Percentiles rank a stretch among this genome's conserved stretches.
phyloP scores from a whole-genome alignment of 768 basidiomycete genomes.

The Terana coerulea region DNA sequence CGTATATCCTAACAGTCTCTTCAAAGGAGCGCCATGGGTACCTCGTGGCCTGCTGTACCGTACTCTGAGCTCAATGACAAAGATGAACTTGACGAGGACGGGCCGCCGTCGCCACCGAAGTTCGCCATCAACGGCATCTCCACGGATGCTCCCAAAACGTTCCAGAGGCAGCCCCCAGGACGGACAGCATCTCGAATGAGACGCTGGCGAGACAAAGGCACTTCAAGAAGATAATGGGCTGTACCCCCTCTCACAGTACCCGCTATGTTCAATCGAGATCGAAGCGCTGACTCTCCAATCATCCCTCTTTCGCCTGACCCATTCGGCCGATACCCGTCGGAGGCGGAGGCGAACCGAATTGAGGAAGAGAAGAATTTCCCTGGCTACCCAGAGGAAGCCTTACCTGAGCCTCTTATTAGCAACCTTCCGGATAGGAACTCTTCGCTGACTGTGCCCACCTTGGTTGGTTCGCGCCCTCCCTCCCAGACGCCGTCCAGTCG shows the following conservation, averaged over 20 bases:
- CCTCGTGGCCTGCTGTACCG: slow-evolving; percentile 42
- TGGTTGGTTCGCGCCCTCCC: slow-evolving; percentile 13
- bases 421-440: slow-evolving; percentile 3
- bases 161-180: slow-evolving; percentile 24
- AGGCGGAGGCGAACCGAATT: not conserved
- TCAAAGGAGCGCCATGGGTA: slow-evolving; percentile 15
- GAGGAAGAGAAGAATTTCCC: slow-evolving; percentile 1
- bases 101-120: slow-evolving; percentile 51
- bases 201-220: slow-evolving; percentile 40
- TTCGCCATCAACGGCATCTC: slow-evolving; percentile 69
- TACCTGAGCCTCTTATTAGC: not conserved
- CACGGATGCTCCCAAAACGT: slow-evolving; percentile 48
- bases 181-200: slow-evolving; percentile 41
- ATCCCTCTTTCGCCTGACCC: slow-evolving; percentile 86
- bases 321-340: slow-evolving; percentile 68
- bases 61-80: slow-evolving; percentile 32
- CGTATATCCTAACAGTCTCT: slow-evolving; percentile 5
- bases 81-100: slow-evolving; percentile 22
- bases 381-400: slow-evolving; percentile 2
- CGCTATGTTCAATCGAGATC: slow-evolving; percentile 20
- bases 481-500: slow-evolving; percentile 36
- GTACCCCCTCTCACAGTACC: slow-evolving; percentile 41
- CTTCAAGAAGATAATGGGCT: slow-evolving; percentile 46
- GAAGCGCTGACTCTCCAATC: slow-evolving; percentile 46
- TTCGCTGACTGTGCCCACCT: slow-evolving; percentile 5